Conservation (phyloP, 106 monocot genomes). For the Dendrobium officinale region DNA sequence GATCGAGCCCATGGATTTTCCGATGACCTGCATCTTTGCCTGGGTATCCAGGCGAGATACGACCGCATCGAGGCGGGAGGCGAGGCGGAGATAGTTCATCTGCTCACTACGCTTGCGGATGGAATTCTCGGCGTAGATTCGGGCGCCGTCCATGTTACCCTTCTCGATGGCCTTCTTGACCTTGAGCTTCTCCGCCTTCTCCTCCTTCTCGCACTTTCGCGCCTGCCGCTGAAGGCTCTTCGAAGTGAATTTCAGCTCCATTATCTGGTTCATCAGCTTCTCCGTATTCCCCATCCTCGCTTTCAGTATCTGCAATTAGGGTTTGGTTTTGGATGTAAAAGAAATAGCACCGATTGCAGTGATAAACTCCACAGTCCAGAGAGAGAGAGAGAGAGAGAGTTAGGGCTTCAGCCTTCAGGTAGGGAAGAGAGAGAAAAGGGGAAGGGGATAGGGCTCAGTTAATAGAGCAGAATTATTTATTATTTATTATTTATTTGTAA, state of each 20-base stretch:
- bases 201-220: conserved; percentile 32
- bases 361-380: not conserved
- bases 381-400: not conserved
- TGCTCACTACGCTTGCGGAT: conserved; percentile 35
- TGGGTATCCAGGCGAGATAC: conserved; percentile 32
- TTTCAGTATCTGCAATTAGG: not conserved
- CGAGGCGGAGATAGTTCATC: conserved; percentile 38
- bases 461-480: no score
- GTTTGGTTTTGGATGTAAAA: not conserved
- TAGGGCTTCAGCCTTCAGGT: not conserved
- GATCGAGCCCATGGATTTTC: conserved; percentile 25
- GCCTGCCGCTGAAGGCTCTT: conserved; percentile 32
- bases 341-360: not conserved
- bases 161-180: conserved; percentile 30
- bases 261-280: conserved; percentile 35
- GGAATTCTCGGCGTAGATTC: conserved; percentile 34
- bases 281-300: conserved; percentile 24
- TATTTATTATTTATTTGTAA: no score
- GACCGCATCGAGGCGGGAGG: conserved; percentile 35
- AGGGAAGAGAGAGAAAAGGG: not conserved
- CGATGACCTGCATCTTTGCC: conserved; percentile 33
- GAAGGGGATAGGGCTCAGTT: no score
- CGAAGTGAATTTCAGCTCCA: conserved; percentile 37
- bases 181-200: conserved; percentile 34
- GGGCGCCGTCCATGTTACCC: conserved; percentile 26